Evolutionary conservation across 139 green algal genomes (phyloP).

Genomic region (Tetradesmus lagerheimii): DNA sequence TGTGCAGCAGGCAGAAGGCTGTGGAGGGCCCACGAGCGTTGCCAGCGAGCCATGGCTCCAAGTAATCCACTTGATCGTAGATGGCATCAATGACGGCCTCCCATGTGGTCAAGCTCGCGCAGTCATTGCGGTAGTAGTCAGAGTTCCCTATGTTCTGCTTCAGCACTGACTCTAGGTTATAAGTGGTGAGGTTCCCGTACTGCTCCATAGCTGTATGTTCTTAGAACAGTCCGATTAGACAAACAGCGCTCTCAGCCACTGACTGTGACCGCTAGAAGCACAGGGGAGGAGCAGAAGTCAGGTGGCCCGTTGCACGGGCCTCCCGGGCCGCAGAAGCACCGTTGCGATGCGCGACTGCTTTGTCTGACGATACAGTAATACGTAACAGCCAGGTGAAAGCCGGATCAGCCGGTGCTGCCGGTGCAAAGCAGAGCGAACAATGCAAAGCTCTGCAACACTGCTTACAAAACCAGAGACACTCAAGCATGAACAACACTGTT

Average conservation of each 20-base stretch:
- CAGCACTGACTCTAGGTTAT: constrained; percentile 90
- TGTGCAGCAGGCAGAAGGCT: constrained; percentile 94
- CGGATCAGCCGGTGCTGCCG: no score
- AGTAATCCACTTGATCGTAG: constrained; percentile 83
- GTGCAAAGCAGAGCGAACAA: no score
- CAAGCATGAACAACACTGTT: neutral
- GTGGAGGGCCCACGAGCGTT: constrained; percentile 94
- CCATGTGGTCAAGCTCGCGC: constrained; percentile 68
- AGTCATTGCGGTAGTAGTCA: constrained; percentile 83
- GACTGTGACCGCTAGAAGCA: neutral
- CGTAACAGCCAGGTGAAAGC: no score
- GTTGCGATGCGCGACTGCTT: no score
- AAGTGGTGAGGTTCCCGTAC: constrained; percentile 81
- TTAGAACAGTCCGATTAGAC: no score
- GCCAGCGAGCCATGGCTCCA: constrained; percentile 98
- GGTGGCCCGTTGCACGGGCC: no score
- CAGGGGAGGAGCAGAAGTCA: neutral
- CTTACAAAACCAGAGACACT: neutral
- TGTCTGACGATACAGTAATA: no score
- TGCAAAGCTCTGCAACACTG: no score
- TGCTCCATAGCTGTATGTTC: constrained; percentile 37
- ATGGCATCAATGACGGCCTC: constrained; percentile 92
- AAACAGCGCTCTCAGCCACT: neutral
- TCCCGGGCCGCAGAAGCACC: no score
- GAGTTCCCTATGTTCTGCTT: constrained; percentile 83